Evolutionary conservation across 306 rosid genomes (phyloP).

Genomic region (Alnus glutinosa): DNA sequence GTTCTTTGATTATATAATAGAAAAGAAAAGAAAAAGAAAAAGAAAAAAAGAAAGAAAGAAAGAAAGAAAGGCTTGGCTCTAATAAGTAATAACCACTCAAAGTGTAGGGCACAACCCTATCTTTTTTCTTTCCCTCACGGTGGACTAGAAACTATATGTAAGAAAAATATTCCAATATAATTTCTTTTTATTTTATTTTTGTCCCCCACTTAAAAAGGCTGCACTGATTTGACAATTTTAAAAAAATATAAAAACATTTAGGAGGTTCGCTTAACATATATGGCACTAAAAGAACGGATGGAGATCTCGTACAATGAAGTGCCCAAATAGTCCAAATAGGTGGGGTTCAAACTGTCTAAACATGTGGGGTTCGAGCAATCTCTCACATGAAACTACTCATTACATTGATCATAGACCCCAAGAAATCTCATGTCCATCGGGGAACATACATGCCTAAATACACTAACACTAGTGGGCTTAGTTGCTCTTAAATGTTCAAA

Average conservation of each 20-base stretch:
- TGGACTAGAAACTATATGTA: neutral
- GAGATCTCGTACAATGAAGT: too few relatives aligned
- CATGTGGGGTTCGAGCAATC: too few relatives aligned
- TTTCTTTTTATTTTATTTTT: neutral
- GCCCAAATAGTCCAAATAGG: too few relatives aligned
- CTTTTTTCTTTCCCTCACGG: neutral
- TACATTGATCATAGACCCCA: too few relatives aligned
- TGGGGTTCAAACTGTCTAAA: too few relatives aligned
- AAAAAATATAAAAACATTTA: neutral
- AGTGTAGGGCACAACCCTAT: neutral
- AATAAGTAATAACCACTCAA: constrained; percentile 5
- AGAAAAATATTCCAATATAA: neutral
- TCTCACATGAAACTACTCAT: too few relatives aligned
- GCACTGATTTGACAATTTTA: neutral
- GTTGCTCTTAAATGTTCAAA: neutral
- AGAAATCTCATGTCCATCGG: too few relatives aligned
- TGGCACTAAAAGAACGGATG: neutral
- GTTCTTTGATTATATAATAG: constrained; percentile 17
- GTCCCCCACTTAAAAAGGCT: neutral
- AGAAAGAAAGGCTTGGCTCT: neutral
- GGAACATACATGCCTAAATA: too few relatives aligned
- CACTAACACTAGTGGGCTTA: neutral
- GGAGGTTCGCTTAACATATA: neutral
- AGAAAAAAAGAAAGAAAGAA: too few relatives aligned
- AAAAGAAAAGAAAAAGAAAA: neutral